Evolutionary conservation across 2,329 filamentous ascomycete genomes (phyloP), one percentile per base, ranked within the genome.

Genomic region (Cucurbitaria berberidis): DNA sequence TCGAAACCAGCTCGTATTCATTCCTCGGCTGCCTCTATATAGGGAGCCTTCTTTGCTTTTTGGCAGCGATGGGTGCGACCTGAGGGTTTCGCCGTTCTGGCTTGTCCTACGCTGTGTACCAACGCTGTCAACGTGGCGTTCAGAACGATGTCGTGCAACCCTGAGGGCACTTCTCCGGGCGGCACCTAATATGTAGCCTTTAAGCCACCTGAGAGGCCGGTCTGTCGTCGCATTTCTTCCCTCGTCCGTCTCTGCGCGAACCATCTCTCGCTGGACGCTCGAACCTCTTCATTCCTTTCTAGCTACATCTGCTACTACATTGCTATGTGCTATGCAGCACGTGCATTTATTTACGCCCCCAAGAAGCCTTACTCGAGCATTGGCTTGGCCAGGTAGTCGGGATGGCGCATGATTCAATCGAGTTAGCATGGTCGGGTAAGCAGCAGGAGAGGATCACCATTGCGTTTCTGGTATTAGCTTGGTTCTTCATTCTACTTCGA

Each of bases 401-500:
- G 22, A 42, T 38, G 35, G 27, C 29, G 44, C 39, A 53, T 53
- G 45, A 48, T 47, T 48, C 45, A 32, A 15, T 24, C 5, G 56
- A 57, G 7, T 27, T 72, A 11, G 46, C 60, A 8, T 51, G 44
- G 16, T 64, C 65, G 7, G 66, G 65, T 16, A 48, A 64, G 35
- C 62, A 63, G 22, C 48, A 67, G 22, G 27, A 63, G 41, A 62
- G 58, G 3, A 62, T 75, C 18, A 67, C 64, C 1, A 71, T 75
- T 35, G 63, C 62, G n/a, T 77, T 76, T 48, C 59, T 79, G 19
- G 55, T 56, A 2, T 45, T 74, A 2, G 60, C 76, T 18, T 79
- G 76, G 72, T 26, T 75, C 34, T 72, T 77, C 40, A 66, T 78
- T 7, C 42, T 66, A 1, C 61, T 78, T 7, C 67, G 77, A 32